Evolutionary conservation across 2,329 filamentous ascomycete species (phyloP).

Genomic region (Alternaria triticimaculans): DNA sequence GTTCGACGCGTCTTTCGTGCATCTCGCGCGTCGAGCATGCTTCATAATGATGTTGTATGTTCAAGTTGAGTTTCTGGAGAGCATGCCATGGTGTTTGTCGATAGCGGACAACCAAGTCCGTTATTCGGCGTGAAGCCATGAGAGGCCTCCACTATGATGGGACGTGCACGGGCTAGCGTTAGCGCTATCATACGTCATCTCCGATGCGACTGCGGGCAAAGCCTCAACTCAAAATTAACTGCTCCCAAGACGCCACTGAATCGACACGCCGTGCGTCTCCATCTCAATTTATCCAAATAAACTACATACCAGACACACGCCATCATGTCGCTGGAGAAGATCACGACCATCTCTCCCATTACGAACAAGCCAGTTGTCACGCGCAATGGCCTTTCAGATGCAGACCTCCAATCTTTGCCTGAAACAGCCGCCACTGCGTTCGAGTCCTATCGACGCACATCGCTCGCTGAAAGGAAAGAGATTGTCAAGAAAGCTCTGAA

Average conservation of each 20-base stretch:
- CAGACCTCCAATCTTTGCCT: conserved; percentile 76
- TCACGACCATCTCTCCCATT: conserved; percentile 85
- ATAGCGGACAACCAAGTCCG: conserved; percentile 6
- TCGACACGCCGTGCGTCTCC: conserved; percentile 9
- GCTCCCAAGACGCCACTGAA: conserved; percentile 14
- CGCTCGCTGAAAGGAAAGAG: conserved; percentile 75
- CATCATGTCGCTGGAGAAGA: conserved; percentile 61
- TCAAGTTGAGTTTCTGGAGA: background rate
- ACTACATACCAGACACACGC: conserved; percentile 9
- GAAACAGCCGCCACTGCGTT: conserved; percentile 77
- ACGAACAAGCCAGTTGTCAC: conserved; percentile 86
- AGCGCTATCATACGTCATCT: conserved; percentile 20
- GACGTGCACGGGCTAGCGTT: conserved; percentile 13
- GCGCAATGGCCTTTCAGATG: conserved; percentile 73
- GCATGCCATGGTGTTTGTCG: background rate
- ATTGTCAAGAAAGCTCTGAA: conserved; percentile 83
- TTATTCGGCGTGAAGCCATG: conserved; percentile 16
- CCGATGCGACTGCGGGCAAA: conserved; percentile 14
- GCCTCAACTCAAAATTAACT: conserved; percentile 25
- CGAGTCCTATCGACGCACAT: conserved; percentile 75
- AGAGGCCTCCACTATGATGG: conserved; percentile 10
- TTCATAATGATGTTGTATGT: background rate
- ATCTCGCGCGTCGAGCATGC: background rate
- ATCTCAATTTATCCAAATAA: conserved; percentile 24
- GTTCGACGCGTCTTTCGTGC: background rate